phyloP scores from a whole-genome alignment of 768 basidiomycete genomes.

The Hypsizygus marmoreus region DNA sequence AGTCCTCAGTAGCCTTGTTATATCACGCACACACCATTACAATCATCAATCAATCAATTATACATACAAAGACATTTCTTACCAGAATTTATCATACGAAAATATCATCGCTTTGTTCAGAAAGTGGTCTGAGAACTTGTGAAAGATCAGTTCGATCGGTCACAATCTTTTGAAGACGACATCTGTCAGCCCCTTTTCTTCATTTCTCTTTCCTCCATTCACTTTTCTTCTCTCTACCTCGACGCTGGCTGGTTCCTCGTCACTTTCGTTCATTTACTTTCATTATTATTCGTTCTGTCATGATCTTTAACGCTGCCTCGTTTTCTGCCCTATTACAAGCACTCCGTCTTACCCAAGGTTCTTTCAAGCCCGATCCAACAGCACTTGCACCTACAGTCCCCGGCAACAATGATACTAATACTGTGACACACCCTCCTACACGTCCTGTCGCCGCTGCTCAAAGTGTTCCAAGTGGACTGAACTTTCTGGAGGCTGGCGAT shows the following conservation, averaged over 20 bases:
- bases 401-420: background rate
- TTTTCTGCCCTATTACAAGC: slow-evolving; percentile 32
- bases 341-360: slow-evolving; percentile 30
- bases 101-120: slow-evolving; percentile 4
- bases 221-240: slow-evolving; percentile 6
- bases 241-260: slow-evolving; percentile 23
- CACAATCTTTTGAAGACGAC: background rate
- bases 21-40: slow-evolving; percentile 39
- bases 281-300: slow-evolving; percentile 11
- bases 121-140: too few species aligned
- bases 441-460: background rate
- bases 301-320: slow-evolving; percentile 24
- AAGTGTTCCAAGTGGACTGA: slow-evolving; percentile 3
- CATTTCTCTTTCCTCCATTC: too few species aligned
- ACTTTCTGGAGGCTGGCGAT: slow-evolving; percentile 1
- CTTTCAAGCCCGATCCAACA: slow-evolving; percentile 27
- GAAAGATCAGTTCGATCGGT: too few species aligned
- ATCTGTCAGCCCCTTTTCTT: slow-evolving; percentile 7
- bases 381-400: slow-evolving; percentile 8
- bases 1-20: slow-evolving; percentile 26
- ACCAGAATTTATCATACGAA: slow-evolving; percentile 5
- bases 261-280: slow-evolving; percentile 6
- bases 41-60: slow-evolving; percentile 24
- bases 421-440: background rate
- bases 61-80: slow-evolving; percentile 28